Evolutionary conservation across 1,284 basidiomycete genomes (phyloP), one percentile per base, ranked within the genome.

Genomic region (Trametes versicolor): DNA sequence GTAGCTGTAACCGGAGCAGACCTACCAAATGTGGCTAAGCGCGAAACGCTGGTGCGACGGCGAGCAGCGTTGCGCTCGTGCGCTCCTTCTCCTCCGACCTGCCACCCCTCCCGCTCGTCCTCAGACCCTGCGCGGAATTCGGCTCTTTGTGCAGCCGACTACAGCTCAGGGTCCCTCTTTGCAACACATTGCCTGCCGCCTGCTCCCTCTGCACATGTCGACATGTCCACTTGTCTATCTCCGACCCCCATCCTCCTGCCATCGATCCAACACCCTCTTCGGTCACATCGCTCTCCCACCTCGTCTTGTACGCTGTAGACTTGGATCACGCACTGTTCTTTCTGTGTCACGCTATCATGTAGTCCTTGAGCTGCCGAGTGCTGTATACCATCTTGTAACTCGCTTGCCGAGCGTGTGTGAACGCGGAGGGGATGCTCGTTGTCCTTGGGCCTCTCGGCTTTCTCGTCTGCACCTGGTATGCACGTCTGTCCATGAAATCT

Each of bases 111-210:
- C 1, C 15, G 23, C 9, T 12, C 29, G 47, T 25, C 43, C n/a
- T 10, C 25, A 10, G 13, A 50, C 47, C 32, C 32, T 36, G 50
- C 7, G 6, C 9, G 29, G 15, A 34, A 29, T 39, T 32, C 29
- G 29, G 29, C 29, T 32, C 29, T 32, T 32, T 32, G 29, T 8
- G 29, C 29, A 32, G 29, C 29, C 47, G 23, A 36, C 7, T n/a
- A 19, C 36, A 54, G 37, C 39, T 55, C 50, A 55, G 53, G 23
- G 57, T 58, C 57, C 29, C 54, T 58, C 32, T 32, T 52, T 23
- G 51, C 34, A 19, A 37, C 36, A 37, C 51, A 37, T 39, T 53
- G 51, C 34, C 21, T 13, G 21, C 23, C 36, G 1, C 27, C 37
- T 21, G 25, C 25, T 25, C 23, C 37, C 17, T 43, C 37, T 27